Evolutionary conservation across 2,329 filamentous ascomycete species (phyloP).

Genomic region (Hypoxylon sp.): DNA sequence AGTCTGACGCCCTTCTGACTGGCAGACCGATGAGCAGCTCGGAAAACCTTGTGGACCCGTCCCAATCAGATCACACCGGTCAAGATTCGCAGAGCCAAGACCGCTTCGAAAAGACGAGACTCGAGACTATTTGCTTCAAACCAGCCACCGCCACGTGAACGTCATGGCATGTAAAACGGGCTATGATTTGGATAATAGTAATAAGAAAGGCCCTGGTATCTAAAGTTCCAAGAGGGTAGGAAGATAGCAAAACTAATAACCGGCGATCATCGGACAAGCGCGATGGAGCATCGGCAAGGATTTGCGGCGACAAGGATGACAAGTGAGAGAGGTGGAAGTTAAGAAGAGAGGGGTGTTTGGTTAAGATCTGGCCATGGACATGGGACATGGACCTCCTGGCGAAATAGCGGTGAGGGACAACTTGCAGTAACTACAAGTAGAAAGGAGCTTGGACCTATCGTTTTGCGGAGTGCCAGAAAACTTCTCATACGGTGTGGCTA

Average conservation of each 20-base stretch:
- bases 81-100: constrained; percentile 34
- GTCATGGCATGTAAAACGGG: constrained; percentile 26
- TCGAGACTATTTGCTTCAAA: constrained; percentile 38
- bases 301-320: constrained; percentile 48
- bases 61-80: constrained; percentile 46
- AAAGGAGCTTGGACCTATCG: constrained; percentile 48
- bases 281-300: constrained; percentile 50
- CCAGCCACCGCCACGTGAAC: constrained; percentile 49
- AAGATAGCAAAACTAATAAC: constrained; percentile 49
- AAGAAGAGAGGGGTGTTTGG: constrained; percentile 45
- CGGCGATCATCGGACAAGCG: constrained; percentile 54
- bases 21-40: constrained; percentile 41
- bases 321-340: constrained; percentile 34
- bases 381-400: constrained; percentile 40
- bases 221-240: constrained; percentile 33
- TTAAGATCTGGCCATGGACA: constrained; percentile 46
- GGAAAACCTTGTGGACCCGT: constrained; percentile 38
- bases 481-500: constrained; percentile 44
- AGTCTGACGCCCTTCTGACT: too few species aligned
- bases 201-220: constrained; percentile 32
- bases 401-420: constrained; percentile 52
- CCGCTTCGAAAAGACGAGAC: constrained; percentile 34
- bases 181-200: constrained; percentile 23
- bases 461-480: constrained; percentile 46
- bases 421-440: constrained; percentile 27